phyloP scores from a whole-genome alignment of 805 yeast genomes.

The Barnettozyma sucrosica region DNA sequence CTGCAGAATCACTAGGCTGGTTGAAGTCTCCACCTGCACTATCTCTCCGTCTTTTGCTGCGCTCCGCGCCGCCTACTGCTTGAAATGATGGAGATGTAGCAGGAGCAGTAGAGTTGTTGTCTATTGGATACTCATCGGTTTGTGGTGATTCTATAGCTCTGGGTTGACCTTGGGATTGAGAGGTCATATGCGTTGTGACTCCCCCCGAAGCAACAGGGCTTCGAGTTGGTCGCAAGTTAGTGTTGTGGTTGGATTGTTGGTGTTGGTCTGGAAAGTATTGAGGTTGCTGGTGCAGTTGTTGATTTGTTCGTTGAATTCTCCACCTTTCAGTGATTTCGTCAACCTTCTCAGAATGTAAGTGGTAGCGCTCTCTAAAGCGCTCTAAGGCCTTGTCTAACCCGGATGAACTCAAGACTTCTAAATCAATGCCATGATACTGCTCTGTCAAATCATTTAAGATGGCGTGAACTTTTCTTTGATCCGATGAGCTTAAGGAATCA shows the following conservation, averaged over 20 bases:
- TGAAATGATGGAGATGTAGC: not conserved
- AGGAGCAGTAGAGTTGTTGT: not conserved
- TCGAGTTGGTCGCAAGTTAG: not conserved
- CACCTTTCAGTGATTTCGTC: no score
- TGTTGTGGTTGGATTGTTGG: not conserved
- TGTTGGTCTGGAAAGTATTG: not conserved
- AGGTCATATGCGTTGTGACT: not conserved
- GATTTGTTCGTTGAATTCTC: not conserved
- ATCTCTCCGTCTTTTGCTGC: not conserved
- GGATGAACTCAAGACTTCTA: no score
- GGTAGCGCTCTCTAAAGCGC: no score
- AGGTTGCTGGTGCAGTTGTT: slow-evolving; percentile 7
- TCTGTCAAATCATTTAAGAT: no score
- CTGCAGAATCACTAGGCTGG: not conserved
- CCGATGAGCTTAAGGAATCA: no score
- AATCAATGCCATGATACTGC: no score
- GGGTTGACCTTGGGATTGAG: not conserved
- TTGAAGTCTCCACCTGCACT: not conserved
- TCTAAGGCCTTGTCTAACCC: no score
- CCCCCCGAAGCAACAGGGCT: not conserved
- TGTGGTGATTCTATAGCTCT: not conserved
- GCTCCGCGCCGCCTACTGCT: not conserved
- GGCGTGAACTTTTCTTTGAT: no score
- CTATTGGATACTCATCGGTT: not conserved
- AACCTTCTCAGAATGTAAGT: no score